Conservation (phyloP, 768 basidiomycete species). For the Termitomyces sp. region DNA sequence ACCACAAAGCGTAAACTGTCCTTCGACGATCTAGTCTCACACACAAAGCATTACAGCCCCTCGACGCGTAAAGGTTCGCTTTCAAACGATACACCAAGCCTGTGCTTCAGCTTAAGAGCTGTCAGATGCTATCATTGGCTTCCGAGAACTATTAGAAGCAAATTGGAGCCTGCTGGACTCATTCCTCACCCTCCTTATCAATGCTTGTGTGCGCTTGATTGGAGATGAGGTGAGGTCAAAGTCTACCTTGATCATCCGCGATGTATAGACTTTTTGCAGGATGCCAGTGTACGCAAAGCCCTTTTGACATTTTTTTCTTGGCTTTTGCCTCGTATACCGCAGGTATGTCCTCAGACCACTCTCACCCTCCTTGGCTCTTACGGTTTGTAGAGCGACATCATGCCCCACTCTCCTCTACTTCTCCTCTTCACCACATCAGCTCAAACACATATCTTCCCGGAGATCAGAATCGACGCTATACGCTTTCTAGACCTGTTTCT, state of each 20-base stretch:
- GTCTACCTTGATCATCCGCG: neutral
- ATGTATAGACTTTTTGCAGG: slow-evolving; percentile 42
- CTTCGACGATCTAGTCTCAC: slow-evolving; percentile 70
- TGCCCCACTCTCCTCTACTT: slow-evolving; percentile 71
- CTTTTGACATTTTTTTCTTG: slow-evolving; percentile 68
- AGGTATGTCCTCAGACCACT: slow-evolving; percentile 23
- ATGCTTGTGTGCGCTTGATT: slow-evolving; percentile 65
- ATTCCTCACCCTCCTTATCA: slow-evolving; percentile 53
- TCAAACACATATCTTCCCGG: slow-evolving; percentile 92
- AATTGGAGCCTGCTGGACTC: slow-evolving; percentile 53
- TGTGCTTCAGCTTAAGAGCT: neutral
- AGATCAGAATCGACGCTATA: slow-evolving; percentile 88
- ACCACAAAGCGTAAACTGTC: slow-evolving; percentile 75
- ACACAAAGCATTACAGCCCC: slow-evolving; percentile 82
- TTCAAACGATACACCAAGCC: neutral
- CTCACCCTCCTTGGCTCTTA: neutral
- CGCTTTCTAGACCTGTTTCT: slow-evolving; percentile 76
- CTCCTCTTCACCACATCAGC: slow-evolving; percentile 88
- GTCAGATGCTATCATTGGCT: slow-evolving; percentile 69
- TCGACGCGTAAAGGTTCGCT: slow-evolving; percentile 66
- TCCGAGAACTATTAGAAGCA: slow-evolving; percentile 66
- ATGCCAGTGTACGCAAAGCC: slow-evolving; percentile 72
- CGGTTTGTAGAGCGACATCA: slow-evolving; percentile 53
- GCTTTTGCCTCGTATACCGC: slow-evolving; percentile 63
- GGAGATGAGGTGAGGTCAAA: slow-evolving; percentile 67